Evolutionary conservation across 805 yeast genomes (phyloP).

Genomic region (Torulaspora maleeae): DNA sequence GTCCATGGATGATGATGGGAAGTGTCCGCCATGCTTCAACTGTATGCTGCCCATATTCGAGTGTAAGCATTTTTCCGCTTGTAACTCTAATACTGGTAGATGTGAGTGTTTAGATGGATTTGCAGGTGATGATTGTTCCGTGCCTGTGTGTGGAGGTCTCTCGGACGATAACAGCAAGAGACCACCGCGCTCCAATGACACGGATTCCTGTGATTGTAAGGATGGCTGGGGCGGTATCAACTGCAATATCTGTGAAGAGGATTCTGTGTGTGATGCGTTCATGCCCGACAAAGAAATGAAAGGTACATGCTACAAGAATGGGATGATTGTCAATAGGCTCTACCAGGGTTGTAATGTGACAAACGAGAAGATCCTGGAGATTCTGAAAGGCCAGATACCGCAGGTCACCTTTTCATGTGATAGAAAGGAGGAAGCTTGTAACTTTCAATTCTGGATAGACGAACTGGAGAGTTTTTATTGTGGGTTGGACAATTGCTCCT

Average conservation of each 20-base stretch:
- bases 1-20: conserved; percentile 29
- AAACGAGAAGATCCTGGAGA: conserved; percentile 74
- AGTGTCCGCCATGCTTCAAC: conserved; percentile 90
- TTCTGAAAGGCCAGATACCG: conserved; percentile 75
- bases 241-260: conserved; percentile 77
- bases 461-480: conserved; percentile 87
- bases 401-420: conserved; percentile 92
- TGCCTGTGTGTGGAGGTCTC: conserved; percentile 82
- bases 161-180: conserved; percentile 54
- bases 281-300: conserved; percentile 72
- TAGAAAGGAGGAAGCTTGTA: conserved; percentile 57
- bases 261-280: conserved; percentile 74
- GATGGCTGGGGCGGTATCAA: conserved; percentile 93
- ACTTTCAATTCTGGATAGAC: conserved; percentile 96
- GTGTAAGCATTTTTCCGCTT: conserved; percentile 85
- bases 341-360: conserved; percentile 96
- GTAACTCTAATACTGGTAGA: conserved; percentile 82
- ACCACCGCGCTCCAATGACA: conserved; percentile 54
- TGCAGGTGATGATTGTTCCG: conserved; percentile 89
- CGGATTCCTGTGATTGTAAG: conserved; percentile 60
- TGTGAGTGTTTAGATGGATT: conserved; percentile 92
- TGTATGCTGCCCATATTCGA: conserved; percentile 87
- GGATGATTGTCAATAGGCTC: conserved; percentile 71
- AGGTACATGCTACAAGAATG: conserved; percentile 88
- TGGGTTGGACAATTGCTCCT: conserved; percentile 69